A percentile compares a stretch with the other conserved stretches of the same genome.
Conservation (phyloP, 1,139 yeast species). For the Geotrichum candidum region DNA sequence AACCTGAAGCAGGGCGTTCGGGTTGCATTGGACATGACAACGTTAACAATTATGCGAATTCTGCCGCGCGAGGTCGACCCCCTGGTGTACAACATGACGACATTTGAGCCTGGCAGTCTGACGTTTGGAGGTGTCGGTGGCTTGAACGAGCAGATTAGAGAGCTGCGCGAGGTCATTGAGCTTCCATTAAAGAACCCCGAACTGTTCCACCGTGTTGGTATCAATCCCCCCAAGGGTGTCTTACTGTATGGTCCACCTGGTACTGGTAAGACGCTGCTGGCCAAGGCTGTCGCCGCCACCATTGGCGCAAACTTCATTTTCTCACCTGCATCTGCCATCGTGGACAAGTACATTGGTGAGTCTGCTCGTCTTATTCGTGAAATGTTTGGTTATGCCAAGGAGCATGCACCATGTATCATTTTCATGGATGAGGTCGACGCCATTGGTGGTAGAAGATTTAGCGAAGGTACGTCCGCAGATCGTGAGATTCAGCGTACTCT, state of each 20-base stretch:
- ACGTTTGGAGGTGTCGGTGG: conserved; percentile 97
- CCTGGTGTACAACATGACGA: conserved; percentile 95
- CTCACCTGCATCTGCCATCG: conserved; percentile 97
- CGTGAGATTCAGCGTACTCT: conserved; percentile 97
- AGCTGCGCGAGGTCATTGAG: conserved; percentile 95
- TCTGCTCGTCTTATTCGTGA: conserved; percentile 95
- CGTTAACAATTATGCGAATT: conserved; percentile 94
- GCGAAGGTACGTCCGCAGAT: conserved; percentile 98
- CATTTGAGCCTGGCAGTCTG: conserved; percentile 93
- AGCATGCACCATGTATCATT: conserved; percentile 97
- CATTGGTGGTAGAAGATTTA: conserved; percentile 96
- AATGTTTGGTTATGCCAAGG: conserved; percentile 97
- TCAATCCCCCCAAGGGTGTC: conserved; percentile 97
- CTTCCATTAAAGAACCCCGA: conserved; percentile 96
- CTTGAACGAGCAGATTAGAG: conserved; percentile 89
- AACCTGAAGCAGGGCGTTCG: conserved; percentile 88
- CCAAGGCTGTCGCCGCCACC: conserved; percentile 66
- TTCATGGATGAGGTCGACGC: conserved; percentile 99
- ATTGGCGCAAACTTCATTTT: conserved; percentile 97
- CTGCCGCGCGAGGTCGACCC: conserved; percentile 98
- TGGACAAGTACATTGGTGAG: conserved; percentile 97
- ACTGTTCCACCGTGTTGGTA: conserved; percentile 89
- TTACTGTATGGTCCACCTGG: conserved; percentile 98
- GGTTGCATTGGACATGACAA: conserved; percentile 96
- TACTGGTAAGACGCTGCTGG: conserved; percentile 79